phyloP scores from a whole-genome alignment of 352 stramenopile species.

The Phytophthora pseudosyringae region DNA sequence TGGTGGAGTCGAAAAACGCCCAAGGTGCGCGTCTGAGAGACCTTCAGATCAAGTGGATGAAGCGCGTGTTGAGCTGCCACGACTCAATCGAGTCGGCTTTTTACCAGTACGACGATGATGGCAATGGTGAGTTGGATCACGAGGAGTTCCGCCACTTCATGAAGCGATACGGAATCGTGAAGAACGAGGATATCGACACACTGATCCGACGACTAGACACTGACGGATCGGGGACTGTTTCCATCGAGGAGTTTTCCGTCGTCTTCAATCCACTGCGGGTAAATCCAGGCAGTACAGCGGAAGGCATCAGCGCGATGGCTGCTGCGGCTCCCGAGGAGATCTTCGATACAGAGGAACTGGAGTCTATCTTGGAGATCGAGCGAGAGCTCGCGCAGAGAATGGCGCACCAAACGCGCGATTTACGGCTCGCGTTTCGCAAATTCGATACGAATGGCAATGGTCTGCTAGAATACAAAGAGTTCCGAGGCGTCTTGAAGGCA shows the following conservation, averaged over 20 bases:
- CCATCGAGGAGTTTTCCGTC: slow-evolving; percentile 59
- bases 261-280: slow-evolving; percentile 63
- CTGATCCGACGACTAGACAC: slow-evolving; percentile 57
- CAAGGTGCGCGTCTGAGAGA: slow-evolving; percentile 44
- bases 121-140: slow-evolving; percentile 57
- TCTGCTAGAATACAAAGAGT: slow-evolving; percentile 73
- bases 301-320: slow-evolving; percentile 28
- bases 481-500: slow-evolving; percentile 63
- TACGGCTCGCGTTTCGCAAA: slow-evolving; percentile 66
- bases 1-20: slow-evolving; percentile 38
- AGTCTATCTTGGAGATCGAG: slow-evolving; percentile 71
- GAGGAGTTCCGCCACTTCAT: slow-evolving; percentile 72
- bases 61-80: slow-evolving; percentile 62
- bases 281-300: slow-evolving; percentile 8
- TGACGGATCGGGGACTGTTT: slow-evolving; percentile 56
- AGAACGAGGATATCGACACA: slow-evolving; percentile 56
- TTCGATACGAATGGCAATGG: slow-evolving; percentile 77
- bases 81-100: slow-evolving; percentile 66
- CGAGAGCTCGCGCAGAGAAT: slow-evolving; percentile 64
- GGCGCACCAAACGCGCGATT: slow-evolving; percentile 56
- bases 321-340: slow-evolving; percentile 35
- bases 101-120: slow-evolving; percentile 66
- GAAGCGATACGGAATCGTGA: slow-evolving; percentile 74
- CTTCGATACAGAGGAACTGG: slow-evolving; percentile 53
- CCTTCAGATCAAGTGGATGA: slow-evolving; percentile 72